Percentiles rank a stretch among this genome's conserved stretches.
Conservation (phyloP, 495 filamentous ascomycete genomes). For the Penicillium parvum region DNA sequence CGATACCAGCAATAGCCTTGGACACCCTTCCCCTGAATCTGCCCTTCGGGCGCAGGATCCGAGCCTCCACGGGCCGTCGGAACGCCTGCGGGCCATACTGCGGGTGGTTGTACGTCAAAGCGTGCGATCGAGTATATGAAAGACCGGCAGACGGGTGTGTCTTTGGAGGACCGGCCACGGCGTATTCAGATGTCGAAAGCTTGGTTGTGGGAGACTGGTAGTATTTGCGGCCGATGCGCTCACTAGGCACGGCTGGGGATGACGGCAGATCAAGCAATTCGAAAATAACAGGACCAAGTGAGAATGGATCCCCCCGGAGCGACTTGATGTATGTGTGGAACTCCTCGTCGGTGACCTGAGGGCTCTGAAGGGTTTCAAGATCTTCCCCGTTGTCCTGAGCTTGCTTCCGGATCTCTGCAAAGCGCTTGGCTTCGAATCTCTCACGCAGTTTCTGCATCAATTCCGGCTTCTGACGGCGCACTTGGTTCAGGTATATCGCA, state of each 20-base stretch:
- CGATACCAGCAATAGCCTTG: slow-evolving; percentile 46
- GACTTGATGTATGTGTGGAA: slow-evolving; percentile 56
- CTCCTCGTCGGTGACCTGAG: slow-evolving; percentile 56
- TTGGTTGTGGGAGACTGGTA: slow-evolving; percentile 35
- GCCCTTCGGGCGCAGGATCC: slow-evolving; percentile 55
- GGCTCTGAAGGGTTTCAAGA: slow-evolving; percentile 23
- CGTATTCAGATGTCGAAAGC: slow-evolving; percentile 46
- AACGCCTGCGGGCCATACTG: slow-evolving; percentile 68
- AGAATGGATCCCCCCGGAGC: slow-evolving; percentile 50
- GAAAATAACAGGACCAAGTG: slow-evolving; percentile 42
- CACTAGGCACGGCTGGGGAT: slow-evolving; percentile 34
- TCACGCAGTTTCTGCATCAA: slow-evolving; percentile 59
- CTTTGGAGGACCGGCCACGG: slow-evolving; percentile 59
- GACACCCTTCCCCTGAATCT: slow-evolving; percentile 29
- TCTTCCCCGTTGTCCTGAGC: slow-evolving; percentile 48
- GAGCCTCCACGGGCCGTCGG: slow-evolving; percentile 59
- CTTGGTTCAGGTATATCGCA: slow-evolving; percentile 55
- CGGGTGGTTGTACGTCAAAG: slow-evolving; percentile 73
- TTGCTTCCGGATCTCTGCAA: slow-evolving; percentile 33
- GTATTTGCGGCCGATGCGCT: slow-evolving; percentile 32
- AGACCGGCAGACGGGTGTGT: slow-evolving; percentile 93
- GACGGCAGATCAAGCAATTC: slow-evolving; percentile 49
- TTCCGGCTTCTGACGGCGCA: slow-evolving; percentile 56
- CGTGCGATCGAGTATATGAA: slow-evolving; percentile 71
- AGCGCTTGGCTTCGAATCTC: slow-evolving; percentile 37